Evolutionary conservation across 2,329 filamentous ascomycete species (phyloP).

Genomic region (Lithohypha guttulata): DNA sequence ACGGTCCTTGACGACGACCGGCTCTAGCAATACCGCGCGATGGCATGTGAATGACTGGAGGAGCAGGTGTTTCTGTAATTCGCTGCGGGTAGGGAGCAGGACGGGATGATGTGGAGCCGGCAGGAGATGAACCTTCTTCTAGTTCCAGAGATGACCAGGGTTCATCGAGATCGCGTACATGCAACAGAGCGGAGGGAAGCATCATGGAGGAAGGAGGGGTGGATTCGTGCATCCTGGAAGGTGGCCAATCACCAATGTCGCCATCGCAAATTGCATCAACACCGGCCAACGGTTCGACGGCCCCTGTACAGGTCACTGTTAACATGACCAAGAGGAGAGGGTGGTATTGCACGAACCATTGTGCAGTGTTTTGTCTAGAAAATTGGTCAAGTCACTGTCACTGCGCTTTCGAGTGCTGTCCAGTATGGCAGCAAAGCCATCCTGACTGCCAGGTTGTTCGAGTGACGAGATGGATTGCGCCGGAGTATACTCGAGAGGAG

Average conservation of each 20-base stretch:
- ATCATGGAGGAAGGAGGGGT: conserved; percentile 5
- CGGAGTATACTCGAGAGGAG: conserved; percentile 9
- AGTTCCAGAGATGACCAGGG: conserved; percentile 8
- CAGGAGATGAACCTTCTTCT: neutral
- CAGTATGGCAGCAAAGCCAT: conserved; percentile 5
- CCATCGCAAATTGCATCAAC: conserved; percentile 8
- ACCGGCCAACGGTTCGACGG: conserved; percentile 4
- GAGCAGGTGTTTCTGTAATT: neutral
- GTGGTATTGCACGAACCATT: conserved; percentile 2
- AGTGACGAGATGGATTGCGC: conserved; percentile 1
- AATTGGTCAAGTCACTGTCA: conserved; percentile 8
- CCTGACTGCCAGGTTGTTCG: conserved; percentile 5
- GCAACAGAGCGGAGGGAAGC: conserved; percentile 7
- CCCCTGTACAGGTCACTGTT: conserved; percentile 3
- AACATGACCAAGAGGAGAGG: neutral
- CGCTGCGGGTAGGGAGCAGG: neutral
- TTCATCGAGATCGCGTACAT: conserved; percentile 7
- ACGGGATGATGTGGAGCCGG: neutral
- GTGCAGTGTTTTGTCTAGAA: conserved; percentile 6
- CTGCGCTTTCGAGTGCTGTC: conserved; percentile 3
- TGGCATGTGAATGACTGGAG: neutral
- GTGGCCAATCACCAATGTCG: conserved; percentile 4
- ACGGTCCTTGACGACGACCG: conserved; percentile 78
- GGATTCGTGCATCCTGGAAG: conserved; percentile 3
- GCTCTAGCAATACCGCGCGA: conserved; percentile 72